phyloP scores from a whole-genome alignment of 352 stramenopile species.

The Phytophthora vignae region DNA sequence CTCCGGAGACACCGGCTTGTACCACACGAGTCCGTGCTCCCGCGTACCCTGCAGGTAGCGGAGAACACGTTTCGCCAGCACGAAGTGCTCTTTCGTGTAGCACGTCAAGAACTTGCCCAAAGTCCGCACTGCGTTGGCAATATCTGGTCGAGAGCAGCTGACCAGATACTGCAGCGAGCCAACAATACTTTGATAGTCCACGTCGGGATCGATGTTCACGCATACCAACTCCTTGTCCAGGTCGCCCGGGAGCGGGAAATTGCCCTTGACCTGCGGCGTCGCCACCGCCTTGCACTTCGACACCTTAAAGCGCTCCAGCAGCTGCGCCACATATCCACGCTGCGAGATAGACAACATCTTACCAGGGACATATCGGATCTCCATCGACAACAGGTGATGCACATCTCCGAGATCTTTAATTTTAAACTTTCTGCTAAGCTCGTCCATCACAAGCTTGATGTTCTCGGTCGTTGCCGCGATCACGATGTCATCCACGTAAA shows the following conservation, averaged over 20 bases:
- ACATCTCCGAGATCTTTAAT: no score
- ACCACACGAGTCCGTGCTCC: background rate
- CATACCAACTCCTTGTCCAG: background rate
- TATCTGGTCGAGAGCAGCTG: background rate
- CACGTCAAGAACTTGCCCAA: background rate
- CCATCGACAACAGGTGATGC: no score
- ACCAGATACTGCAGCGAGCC: background rate
- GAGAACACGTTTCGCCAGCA: background rate
- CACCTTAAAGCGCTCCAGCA: no score
- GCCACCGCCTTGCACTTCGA: background rate
- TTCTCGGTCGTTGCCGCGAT: background rate
- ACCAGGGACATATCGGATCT: no score
- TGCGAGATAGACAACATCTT: no score
- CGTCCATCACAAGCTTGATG: no score
- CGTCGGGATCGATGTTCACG: background rate
- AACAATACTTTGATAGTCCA: background rate
- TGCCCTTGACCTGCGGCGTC: background rate
- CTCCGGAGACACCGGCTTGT: background rate
- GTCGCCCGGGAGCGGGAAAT: background rate
- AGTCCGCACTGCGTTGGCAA: background rate
- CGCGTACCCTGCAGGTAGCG: background rate
- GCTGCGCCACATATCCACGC: no score
- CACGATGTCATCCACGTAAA: background rate
- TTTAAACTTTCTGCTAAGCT: no score
- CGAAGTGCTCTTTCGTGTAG: background rate